Conservation (phyloP, 2,329 filamentous ascomycete genomes). For the Fonsecaea monophora region DNA sequence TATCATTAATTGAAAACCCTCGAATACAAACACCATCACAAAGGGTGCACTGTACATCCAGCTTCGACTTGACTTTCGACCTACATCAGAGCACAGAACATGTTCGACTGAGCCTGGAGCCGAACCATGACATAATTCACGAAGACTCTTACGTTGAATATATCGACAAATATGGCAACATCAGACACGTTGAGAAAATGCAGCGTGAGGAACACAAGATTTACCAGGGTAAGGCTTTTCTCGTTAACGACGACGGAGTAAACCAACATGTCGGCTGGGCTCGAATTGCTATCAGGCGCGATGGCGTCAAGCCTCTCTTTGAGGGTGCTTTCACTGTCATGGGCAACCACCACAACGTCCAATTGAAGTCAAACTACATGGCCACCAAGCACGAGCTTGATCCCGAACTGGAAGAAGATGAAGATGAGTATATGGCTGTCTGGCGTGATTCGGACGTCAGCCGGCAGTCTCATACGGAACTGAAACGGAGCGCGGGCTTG, state of each 20-base stretch:
- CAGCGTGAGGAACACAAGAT: constrained; percentile 78
- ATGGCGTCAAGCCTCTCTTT: constrained; percentile 81
- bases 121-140: constrained; percentile 87
- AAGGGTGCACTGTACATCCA: constrained; percentile 77
- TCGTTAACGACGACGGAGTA: constrained; percentile 66
- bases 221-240: constrained; percentile 79
- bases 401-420: constrained; percentile 64
- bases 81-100: constrained; percentile 71
- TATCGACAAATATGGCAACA: constrained; percentile 72
- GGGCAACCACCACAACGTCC: constrained; percentile 85
- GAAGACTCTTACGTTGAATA: constrained; percentile 77
- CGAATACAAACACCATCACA: constrained; percentile 79
- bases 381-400: constrained; percentile 75
- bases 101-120: constrained; percentile 80
- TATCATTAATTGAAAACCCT: constrained; percentile 75
- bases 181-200: constrained; percentile 71
- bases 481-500: constrained; percentile 65
- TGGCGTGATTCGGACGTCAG: constrained; percentile 89
- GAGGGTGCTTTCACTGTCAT: constrained; percentile 86
- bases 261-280: constrained; percentile 90
- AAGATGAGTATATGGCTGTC: constrained; percentile 82
- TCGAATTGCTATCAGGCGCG: constrained; percentile 75
- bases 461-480: constrained; percentile 61
- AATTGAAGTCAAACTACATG: constrained; percentile 75
- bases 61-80: constrained; percentile 84